phyloP scores from a whole-genome alignment of 306 rosid genomes.

The Mucuna pruriens region DNA sequence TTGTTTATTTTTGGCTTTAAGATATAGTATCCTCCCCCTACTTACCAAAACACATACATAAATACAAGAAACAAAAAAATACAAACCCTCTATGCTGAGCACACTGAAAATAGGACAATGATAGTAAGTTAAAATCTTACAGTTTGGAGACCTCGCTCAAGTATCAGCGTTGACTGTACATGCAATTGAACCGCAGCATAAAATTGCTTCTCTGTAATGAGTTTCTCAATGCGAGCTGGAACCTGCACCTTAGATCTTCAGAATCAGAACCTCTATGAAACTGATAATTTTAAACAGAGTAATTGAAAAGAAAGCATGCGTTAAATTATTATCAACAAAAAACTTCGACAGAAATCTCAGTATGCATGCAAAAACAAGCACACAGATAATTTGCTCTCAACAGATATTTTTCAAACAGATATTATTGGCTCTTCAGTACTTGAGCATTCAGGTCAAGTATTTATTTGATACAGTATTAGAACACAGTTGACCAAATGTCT shows the following conservation, averaged over 20 bases:
- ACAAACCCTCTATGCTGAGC: conserved; percentile 20
- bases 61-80: conserved; percentile 7
- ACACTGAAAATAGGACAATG: conserved; percentile 22
- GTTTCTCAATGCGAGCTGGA: conserved; percentile 91
- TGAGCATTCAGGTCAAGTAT: conserved; percentile 29
- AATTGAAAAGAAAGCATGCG: conserved; percentile 17
- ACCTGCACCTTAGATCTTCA: conserved; percentile 65
- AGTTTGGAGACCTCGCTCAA: conserved; percentile 94
- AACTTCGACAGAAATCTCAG: not conserved
- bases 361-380: conserved; percentile 22
- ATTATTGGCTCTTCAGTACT: conserved; percentile 11
- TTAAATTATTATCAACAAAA: conserved; percentile 1
- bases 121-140: conserved; percentile 57
- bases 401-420: conserved; percentile 12
- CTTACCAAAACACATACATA: not conserved
- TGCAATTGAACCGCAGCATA: conserved; percentile 97
- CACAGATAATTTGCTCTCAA: conserved; percentile 10
- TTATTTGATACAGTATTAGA: conserved; percentile 9
- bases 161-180: conserved; percentile 88
- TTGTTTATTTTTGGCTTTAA: conserved; percentile 19
- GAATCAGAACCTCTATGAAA: conserved; percentile 33
- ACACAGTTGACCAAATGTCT: not conserved
- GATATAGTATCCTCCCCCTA: conserved; percentile 15
- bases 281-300: conserved; percentile 18
- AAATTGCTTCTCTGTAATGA: conserved; percentile 87